phyloP scores from a whole-genome alignment of 306 rosid genomes.

The Vachellia pachyceras region DNA sequence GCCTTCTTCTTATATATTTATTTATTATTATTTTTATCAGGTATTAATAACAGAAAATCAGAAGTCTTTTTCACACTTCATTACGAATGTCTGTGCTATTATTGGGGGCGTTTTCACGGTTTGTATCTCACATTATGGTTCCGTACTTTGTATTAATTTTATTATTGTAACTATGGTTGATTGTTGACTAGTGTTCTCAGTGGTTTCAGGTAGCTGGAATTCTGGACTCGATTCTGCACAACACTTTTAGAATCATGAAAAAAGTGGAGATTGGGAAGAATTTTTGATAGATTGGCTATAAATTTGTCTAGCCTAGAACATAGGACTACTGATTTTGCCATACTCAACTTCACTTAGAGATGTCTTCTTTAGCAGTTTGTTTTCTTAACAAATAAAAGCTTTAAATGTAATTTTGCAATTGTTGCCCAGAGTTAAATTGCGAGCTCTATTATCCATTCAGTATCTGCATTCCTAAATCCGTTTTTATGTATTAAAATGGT shows the following conservation, averaged over 20 bases:
- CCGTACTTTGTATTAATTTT: slow-evolving; percentile 2
- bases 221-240: slow-evolving; percentile 85
- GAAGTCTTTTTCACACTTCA: slow-evolving; percentile 90
- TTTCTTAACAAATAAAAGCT: slow-evolving; percentile 26
- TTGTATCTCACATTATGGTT: slow-evolving; percentile 47
- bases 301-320: slow-evolving; percentile 29
- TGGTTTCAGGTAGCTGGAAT: slow-evolving; percentile 94
- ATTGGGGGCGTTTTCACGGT: slow-evolving; percentile 99
- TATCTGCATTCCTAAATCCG: not conserved
- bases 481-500: slow-evolving; percentile 17
- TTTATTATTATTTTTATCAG: slow-evolving; percentile 43
- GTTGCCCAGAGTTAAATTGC: slow-evolving; percentile 31
- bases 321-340: slow-evolving; percentile 45
- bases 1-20: not conserved
- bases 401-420: slow-evolving; percentile 35
- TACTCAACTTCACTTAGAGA: slow-evolving; percentile 28
- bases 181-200: slow-evolving; percentile 36
- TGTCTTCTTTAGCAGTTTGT: slow-evolving; percentile 33
- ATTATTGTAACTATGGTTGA: not conserved
- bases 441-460: slow-evolving; percentile 14
- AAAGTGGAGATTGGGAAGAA: slow-evolving; percentile 91
- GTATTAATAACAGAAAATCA: slow-evolving; percentile 77
- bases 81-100: slow-evolving; percentile 92
- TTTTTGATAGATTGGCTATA: slow-evolving; percentile 61
- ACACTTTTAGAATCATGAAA: slow-evolving; percentile 72